Percentiles rank a stretch among this genome's conserved stretches.
Conservation (phyloP, 2,329 filamentous ascomycete species). For the Verticillium zaregamsianum region DNA sequence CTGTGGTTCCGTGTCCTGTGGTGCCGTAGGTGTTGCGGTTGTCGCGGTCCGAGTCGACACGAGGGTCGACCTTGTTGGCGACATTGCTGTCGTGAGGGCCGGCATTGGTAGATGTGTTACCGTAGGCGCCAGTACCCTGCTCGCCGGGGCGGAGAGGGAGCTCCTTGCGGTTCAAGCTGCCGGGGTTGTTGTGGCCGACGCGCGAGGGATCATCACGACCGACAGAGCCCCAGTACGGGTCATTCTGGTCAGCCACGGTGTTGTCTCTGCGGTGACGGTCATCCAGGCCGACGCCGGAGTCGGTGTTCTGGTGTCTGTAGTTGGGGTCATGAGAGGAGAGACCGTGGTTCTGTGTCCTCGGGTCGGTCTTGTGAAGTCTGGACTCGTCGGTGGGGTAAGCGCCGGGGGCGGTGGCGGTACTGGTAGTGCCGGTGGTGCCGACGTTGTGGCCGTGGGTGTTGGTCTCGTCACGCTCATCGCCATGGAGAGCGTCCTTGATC, state of each 20-base stretch:
- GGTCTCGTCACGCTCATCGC: conserved; percentile 3
- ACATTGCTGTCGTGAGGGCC: conserved; percentile 20
- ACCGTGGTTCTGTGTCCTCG: conserved; percentile 1
- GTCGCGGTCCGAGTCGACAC: conserved; percentile 34
- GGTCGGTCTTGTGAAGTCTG: conserved; percentile 1
- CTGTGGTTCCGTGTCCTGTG: conserved; percentile 13
- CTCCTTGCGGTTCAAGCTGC: neutral
- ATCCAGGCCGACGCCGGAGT: neutral
- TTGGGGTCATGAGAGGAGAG: conserved; percentile 2
- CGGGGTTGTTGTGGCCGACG: neutral
- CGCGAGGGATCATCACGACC: conserved; percentile 2
- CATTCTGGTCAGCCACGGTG: neutral
- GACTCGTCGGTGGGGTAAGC: neutral
- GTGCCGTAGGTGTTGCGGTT: conserved; percentile 17
- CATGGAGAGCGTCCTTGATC: conserved; percentile 13
- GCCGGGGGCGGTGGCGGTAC: neutral
- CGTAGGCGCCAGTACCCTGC: conserved; percentile 5
- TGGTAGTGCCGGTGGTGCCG: neutral
- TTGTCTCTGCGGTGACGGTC: neutral
- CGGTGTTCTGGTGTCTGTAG: conserved; percentile 2
- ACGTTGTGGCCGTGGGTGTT: neutral
- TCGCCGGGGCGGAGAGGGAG: neutral
- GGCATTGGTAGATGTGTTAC: conserved; percentile 8
- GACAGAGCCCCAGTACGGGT: conserved; percentile 1
- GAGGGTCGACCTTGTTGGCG: conserved; percentile 1